Base-by-base conservation (phyloP, 192 early-diverging fungal species). In the Ambispora gerdemannii region DNA sequence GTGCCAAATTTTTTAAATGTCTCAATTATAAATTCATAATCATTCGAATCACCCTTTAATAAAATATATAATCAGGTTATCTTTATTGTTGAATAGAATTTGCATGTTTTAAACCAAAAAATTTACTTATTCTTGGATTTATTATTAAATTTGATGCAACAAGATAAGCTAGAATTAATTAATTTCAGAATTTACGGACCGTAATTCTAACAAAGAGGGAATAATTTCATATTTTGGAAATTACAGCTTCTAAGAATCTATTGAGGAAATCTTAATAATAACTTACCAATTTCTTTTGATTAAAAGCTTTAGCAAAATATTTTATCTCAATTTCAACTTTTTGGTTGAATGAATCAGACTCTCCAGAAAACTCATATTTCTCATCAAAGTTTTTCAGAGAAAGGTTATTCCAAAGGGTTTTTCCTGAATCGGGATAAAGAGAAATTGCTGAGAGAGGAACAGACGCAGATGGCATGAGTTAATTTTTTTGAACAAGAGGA, bases 381-480 rank as follows among this genome's bases (percentile, higher is more conserved):
- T 43, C 7, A 15, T 15, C 15, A 15, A 6, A 6, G 38, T 43
- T 15, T 10, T 43, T 15, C 6, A 6, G 6, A 43, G 38, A 43
- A 43, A 15, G 6, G 15, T 43, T 15, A 43, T 10, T 6, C 38
- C 6, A 43, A 10, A 43, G 38, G 7, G 38, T 10, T 15, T 15
- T 43, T 10, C 15, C 7, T 10, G 6, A 10, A 10, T 43, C 38
- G 6, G 38, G 15, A 43, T 43, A 43, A 43, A 43, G 38, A 43
- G 38, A 10, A 10, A 43, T 43, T 43, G 6, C 38, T 74, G 72
- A 63, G 64, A 11, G 73, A 72, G 30, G 72, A 72, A n/a, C n/a
- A n/a, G n/a, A n/a, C n/a, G n/a, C n/a, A n/a, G n/a, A n/a, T n/a
- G n/a, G n/a, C n/a, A n/a, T n/a, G n/a, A n/a, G n/a, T n/a, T n/a